Conservation (phyloP, 1,284 basidiomycete genomes). For the Trametes hirsuta region DNA sequence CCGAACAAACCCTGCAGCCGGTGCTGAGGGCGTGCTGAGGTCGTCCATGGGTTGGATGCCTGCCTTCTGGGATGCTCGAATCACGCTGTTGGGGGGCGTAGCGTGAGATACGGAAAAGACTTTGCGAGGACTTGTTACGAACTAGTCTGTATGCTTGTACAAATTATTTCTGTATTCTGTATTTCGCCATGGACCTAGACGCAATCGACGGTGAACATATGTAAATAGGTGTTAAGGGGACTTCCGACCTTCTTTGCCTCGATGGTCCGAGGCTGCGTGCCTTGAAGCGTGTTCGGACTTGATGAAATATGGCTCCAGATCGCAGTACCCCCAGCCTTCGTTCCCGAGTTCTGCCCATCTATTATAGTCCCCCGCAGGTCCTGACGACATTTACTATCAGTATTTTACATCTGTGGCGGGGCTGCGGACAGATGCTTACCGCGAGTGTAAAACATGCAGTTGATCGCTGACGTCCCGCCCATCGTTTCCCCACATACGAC, state of each 20-base stretch:
- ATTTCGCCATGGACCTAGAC: constrained; percentile 16
- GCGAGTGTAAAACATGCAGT: constrained; percentile 45
- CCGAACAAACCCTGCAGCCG: constrained; percentile 27
- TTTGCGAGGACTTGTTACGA: not conserved
- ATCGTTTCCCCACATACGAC: constrained; percentile 43
- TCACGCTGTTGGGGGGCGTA: constrained; percentile 7
- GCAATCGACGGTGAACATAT: not conserved
- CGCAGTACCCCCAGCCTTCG: constrained; percentile 42
- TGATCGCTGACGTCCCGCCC: constrained; percentile 47
- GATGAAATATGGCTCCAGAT: constrained; percentile 41
- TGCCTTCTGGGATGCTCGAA: constrained; percentile 19
- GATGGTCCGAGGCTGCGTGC: constrained; percentile 1
- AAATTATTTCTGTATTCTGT: not conserved
- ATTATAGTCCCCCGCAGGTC: constrained; percentile 39
- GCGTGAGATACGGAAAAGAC: not conserved
- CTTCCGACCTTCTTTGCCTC: constrained; percentile 23
- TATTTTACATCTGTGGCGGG: not conserved
- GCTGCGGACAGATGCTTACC: constrained; percentile 23
- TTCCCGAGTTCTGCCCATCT: constrained; percentile 40
- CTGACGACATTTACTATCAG: not conserved
- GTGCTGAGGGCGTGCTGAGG: constrained; percentile 30
- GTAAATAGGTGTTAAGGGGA: not conserved
- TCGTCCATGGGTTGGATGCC: constrained; percentile 33
- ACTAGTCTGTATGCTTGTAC: constrained; percentile 4
- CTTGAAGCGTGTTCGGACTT: constrained; percentile 35